Conservation (phyloP, 768 basidiomycete species). For the Lactarius trivialis region DNA sequence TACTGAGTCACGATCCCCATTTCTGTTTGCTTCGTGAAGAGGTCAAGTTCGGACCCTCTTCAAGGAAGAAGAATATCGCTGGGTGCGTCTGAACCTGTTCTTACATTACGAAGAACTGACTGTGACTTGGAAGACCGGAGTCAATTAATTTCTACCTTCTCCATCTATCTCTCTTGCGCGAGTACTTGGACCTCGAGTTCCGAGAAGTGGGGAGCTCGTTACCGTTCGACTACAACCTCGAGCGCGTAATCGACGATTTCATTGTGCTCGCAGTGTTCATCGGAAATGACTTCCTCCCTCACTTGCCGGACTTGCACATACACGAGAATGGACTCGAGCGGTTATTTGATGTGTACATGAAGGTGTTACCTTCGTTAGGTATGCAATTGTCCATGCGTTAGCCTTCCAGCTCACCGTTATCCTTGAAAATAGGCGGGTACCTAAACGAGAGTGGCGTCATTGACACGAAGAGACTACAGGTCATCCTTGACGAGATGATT, state of each 20-base stretch:
- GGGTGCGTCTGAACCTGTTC: constrained; percentile 34
- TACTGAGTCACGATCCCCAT: constrained; percentile 97
- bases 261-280: constrained; percentile 94
- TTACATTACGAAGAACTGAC: neutral
- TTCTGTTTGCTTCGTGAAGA: constrained; percentile 97
- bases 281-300: constrained; percentile 96
- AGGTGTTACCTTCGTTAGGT: constrained; percentile 73
- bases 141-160: constrained; percentile 90
- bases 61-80: constrained; percentile 60
- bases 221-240: constrained; percentile 81
- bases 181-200: constrained; percentile 97
- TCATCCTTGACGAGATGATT: constrained; percentile 83
- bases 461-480: constrained; percentile 70
- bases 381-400: constrained; percentile 21
- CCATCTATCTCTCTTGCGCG: constrained; percentile 90
- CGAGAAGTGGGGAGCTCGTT: constrained; percentile 57
- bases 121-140: constrained; percentile 42
- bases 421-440: constrained; percentile 65
- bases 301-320: constrained; percentile 94
- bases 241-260: constrained; percentile 96
- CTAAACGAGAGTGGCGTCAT: constrained; percentile 87
- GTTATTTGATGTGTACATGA: constrained; percentile 94
- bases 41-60: constrained; percentile 88
- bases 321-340: constrained; percentile 93
- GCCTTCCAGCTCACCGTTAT: neutral